Percentiles rank a stretch among this genome's conserved stretches.
phyloP scores from a whole-genome alignment of 345 rosid genomes.

The Syzygium jambos region DNA sequence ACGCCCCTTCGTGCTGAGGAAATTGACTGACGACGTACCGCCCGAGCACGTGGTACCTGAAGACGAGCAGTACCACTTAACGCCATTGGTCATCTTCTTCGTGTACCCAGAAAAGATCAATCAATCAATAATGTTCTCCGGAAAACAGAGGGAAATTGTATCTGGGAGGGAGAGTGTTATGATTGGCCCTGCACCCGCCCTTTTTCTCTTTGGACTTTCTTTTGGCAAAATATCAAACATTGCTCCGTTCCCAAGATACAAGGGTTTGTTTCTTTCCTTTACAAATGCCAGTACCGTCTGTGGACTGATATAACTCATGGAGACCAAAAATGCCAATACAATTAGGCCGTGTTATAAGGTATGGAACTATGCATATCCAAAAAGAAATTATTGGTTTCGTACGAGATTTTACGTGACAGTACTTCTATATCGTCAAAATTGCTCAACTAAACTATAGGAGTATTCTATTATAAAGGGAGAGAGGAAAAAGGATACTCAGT shows the following conservation, averaged over 20 bases:
- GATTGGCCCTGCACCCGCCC: neutral
- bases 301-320: neutral
- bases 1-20: no score
- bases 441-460: neutral
- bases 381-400: neutral
- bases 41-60: neutral
- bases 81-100: neutral
- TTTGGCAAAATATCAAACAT: neutral
- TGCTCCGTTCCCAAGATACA: neutral
- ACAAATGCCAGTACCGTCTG: neutral
- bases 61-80: neutral
- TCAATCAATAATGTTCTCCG: neutral
- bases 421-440: neutral
- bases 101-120: neutral
- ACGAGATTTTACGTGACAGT: neutral
- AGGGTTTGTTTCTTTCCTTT: neutral
- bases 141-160: neutral
- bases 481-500: neutral
- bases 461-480: neutral
- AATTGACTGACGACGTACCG: neutral
- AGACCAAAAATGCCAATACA: neutral
- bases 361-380: neutral
- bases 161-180: neutral
- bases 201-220: neutral
- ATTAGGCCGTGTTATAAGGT: neutral